A percentile compares a stretch with the other conserved stretches of the same genome.
Conservation (phyloP, 371 early-diverging fungal genomes). For the Circinella minor region DNA sequence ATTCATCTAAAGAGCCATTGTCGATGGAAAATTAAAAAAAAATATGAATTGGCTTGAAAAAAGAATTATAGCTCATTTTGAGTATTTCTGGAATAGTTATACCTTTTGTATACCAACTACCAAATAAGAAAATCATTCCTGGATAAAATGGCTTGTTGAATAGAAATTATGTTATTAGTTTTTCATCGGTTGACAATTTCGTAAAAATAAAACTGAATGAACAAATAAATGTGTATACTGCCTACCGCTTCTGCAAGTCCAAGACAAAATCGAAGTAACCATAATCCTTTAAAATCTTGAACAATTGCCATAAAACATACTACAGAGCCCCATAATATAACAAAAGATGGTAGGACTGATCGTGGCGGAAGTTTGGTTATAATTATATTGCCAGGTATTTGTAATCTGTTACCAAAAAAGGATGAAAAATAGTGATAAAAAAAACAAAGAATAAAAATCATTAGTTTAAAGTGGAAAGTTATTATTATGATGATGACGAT, state of each 20-base stretch:
- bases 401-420: not conserved
- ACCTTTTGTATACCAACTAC: slow-evolving; percentile 1
- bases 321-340: not conserved
- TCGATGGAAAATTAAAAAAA: not conserved
- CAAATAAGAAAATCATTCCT: not conserved
- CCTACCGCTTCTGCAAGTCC: not conserved
- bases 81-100: not conserved
- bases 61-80: no score
- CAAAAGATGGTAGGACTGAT: not conserved
- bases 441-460: no score
- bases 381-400: not conserved
- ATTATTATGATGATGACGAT: no score
- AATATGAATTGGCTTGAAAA: no score
- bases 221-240: not conserved
- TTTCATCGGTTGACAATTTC: no score
- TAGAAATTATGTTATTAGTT: not conserved
- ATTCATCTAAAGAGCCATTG: not conserved
- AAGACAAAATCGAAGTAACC: not conserved
- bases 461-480: no score
- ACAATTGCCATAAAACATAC: not conserved
- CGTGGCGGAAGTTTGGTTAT: not conserved
- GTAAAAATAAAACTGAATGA: not conserved
- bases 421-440: no score
- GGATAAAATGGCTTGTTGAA: not conserved
- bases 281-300: not conserved